Evolutionary conservation across 331 rosid species (phyloP), one percentile per base, ranked within the genome.

Genomic region (Acacia concinna): DNA sequence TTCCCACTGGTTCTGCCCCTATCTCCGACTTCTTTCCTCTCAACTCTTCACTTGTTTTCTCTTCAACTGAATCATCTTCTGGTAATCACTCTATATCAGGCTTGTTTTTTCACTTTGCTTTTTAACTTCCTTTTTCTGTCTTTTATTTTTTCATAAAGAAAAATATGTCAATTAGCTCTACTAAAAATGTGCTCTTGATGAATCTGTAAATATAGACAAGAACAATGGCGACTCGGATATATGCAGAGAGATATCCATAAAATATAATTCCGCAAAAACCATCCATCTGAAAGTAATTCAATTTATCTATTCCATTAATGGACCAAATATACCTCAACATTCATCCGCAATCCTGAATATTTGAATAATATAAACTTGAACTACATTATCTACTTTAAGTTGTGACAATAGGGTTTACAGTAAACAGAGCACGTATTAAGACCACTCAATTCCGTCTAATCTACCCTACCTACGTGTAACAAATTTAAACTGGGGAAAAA

Each of bases 401-500:
- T 34, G 75, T 21, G 32, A 37, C 40, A 11, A 66, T 28, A 57
- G 2, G 35, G 23, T 20, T 54, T n/a, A 8, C 21, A 27, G 72
- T 37, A 46, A 69, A 68, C 67, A 51, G 18, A 23, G 52, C 71
- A 11, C 27, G 47, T 6, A 74, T 23, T 34, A 56, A 51, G 70
- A 65, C 57, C 65, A 43, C 73, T 6, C 11, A 67, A 65, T 64
- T 71, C 49, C 38, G 40, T 31, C 76, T 51, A 67, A 31, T 52
- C 41, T 32, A 66, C 75, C 66, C 81, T 51, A 77, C 52, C 75
- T 67, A 67, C 43, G 41, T 64, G 46, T 44, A 31, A 40, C 30
- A 41, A 40, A 63, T 44, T 41, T 18, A 30, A 63, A 41, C n/a
- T 27, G 31, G 31, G 2, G 21, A 1, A 74, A 8, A 47, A 49